These are phyloP conservation scores for Vinca minor DNA, from an alignment of 257 asterid genomes.

Conservation along the genomic window DNA sequence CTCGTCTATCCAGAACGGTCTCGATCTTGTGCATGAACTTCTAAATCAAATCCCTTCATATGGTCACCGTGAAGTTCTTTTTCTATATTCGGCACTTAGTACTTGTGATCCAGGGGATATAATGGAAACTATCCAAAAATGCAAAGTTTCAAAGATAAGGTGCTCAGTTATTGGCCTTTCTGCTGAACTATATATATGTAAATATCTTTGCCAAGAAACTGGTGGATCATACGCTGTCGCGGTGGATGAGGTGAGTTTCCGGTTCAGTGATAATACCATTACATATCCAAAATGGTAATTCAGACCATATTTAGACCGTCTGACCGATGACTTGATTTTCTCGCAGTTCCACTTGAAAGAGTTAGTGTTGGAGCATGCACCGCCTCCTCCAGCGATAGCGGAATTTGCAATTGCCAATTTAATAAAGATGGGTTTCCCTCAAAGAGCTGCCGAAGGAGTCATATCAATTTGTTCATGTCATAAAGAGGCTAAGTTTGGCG, in stretches of 20 bases:
- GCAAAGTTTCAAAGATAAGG: constrained; percentile 74
- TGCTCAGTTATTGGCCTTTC: constrained; percentile 86
- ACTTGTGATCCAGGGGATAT: constrained; percentile 92
- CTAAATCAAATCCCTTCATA: constrained; percentile 78
- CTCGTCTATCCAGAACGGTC: constrained; percentile 85
- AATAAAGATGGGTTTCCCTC: constrained; percentile 98
- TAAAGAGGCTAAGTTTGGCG: constrained; percentile 86
- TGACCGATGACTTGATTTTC: constrained; percentile 12
- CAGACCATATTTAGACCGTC: background rate
- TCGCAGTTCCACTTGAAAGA: constrained; percentile 77
- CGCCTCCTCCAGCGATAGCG: constrained; percentile 99
- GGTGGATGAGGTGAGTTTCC: constrained; percentile 72
- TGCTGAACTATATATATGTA: constrained; percentile 89
- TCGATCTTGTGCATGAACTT: constrained; percentile 74
- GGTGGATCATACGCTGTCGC: constrained; percentile 80
- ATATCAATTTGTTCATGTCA: constrained; percentile 92
- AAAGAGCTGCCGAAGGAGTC: constrained; percentile 89
- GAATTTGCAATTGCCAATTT: constrained; percentile 86
- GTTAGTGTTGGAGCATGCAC: constrained; percentile 81
- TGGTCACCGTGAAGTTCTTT: constrained; percentile 94
- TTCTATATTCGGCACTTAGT: constrained; percentile 79
- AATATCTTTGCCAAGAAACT: constrained; percentile 86
- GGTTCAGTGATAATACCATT: background rate
- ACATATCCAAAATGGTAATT: background rate
- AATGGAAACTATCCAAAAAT: constrained; percentile 74